These are phyloP conservation scores for Thalassiosira mediterranea DNA, from an alignment of 352 stramenopile genomes.

Conservation along the genomic window DNA sequence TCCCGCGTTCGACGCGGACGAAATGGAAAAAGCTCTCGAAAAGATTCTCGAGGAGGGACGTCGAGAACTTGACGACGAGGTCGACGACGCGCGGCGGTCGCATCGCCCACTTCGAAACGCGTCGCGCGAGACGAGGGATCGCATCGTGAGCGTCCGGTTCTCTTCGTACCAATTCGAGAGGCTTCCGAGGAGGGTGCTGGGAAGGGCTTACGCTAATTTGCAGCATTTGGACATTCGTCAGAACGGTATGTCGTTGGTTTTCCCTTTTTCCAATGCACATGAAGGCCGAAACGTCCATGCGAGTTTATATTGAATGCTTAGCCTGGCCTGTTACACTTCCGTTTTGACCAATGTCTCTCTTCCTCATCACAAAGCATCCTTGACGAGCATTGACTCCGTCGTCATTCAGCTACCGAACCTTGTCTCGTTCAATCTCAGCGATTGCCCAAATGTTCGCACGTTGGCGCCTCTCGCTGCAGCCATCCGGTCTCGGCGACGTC, in stretches of 20 bases:
- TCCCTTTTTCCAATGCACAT: too few relatives aligned
- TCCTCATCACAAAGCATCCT: slow-evolving; percentile 32
- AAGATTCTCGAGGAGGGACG: not conserved
- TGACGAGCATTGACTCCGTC: slow-evolving; percentile 49
- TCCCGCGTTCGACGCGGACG: not conserved
- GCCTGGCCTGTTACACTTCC: too few relatives aligned
- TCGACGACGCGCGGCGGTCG: not conserved
- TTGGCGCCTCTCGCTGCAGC: slow-evolving; percentile 38
- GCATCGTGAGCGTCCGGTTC: slow-evolving; percentile 39
- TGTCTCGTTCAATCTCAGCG: slow-evolving; percentile 45
- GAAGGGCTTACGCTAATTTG: slow-evolving; percentile 23
- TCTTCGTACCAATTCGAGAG: slow-evolving; percentile 41
- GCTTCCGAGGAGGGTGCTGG: slow-evolving; percentile 30
- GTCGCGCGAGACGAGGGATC: slow-evolving; percentile 11
- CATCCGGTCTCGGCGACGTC: too few relatives aligned
- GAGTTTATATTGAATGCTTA: not conserved
- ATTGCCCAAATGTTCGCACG: slow-evolving; percentile 43
- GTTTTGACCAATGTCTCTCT: too few relatives aligned
- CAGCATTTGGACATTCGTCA: slow-evolving; percentile 49
- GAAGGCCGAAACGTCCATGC: too few relatives aligned
- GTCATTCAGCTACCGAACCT: slow-evolving; percentile 42
- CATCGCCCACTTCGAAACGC: slow-evolving; percentile 10
- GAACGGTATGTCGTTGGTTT: slow-evolving; percentile 43
- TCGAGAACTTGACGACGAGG: not conserved
- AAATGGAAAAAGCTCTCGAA: slow-evolving; percentile 4